Evolutionary conservation across 225 moss, liverwort and hornwort species (phyloP).

Genomic region (Marchantia paleacea): DNA sequence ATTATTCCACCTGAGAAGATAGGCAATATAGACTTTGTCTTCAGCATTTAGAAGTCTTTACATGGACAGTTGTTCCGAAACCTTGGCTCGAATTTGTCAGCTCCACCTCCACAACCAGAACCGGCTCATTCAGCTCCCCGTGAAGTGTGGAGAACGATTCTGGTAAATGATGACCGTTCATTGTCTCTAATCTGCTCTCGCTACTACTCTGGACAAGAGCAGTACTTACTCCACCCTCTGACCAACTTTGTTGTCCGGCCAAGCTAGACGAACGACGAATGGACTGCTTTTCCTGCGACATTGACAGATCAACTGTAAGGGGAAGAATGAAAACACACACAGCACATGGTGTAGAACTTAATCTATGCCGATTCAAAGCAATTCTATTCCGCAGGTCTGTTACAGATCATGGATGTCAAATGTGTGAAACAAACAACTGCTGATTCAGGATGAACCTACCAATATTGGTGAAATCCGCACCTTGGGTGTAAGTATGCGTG

Average conservation of each 20-base stretch:
- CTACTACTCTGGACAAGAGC: conserved; percentile 61
- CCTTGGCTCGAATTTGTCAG: conserved; percentile 51
- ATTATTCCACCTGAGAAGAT: background rate
- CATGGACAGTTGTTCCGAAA: conserved; percentile 58
- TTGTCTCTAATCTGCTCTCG: conserved; percentile 52
- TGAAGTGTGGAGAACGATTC: conserved; percentile 37
- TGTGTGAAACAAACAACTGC: background rate
- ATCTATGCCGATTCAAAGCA: background rate
- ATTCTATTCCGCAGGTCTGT: background rate
- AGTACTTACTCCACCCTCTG: conserved; percentile 58
- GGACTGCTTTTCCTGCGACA: conserved; percentile 54
- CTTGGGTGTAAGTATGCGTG: conserved; percentile 42
- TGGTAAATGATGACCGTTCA: conserved; percentile 34
- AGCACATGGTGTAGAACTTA: background rate
- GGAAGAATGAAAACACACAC: too few species aligned
- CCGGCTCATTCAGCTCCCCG: conserved; percentile 57
- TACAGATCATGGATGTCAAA: background rate
- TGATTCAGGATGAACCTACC: background rate
- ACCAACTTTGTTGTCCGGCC: conserved; percentile 52
- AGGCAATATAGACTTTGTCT: background rate
- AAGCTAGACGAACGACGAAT: conserved; percentile 48
- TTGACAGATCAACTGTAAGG: background rate
- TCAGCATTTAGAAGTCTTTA: conserved; percentile 26
- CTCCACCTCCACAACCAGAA: conserved; percentile 74
- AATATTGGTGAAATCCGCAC: conserved; percentile 17